Evolutionary conservation across 805 yeast genomes (phyloP).

Genomic region (Metschnikowia picachoensis): DNA sequence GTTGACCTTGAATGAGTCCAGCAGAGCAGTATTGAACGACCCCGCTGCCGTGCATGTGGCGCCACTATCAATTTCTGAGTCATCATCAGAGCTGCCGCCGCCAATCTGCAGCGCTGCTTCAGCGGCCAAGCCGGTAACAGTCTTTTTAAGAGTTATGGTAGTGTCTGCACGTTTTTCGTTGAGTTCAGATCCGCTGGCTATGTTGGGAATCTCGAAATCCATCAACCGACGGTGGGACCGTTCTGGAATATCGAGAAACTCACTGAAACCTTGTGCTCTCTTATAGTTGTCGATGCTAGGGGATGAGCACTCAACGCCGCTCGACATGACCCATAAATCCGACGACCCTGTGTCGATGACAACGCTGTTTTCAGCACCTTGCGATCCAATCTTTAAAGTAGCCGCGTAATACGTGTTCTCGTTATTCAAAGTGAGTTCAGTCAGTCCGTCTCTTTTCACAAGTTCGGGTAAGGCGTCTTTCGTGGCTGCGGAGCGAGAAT

Average conservation of each 20-base stretch:
- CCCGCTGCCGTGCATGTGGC: slow-evolving; percentile 45
- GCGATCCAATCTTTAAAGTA: slow-evolving; percentile 13
- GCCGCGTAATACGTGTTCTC: slow-evolving; percentile 13
- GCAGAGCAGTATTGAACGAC: slow-evolving; percentile 41
- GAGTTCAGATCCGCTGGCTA: neutral
- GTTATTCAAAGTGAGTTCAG: slow-evolving; percentile 7
- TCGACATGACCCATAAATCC: slow-evolving; percentile 41
- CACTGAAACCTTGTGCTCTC: neutral
- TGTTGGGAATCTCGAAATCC: neutral
- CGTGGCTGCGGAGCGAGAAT: slow-evolving; percentile 3
- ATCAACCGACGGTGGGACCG: slow-evolving; percentile 3
- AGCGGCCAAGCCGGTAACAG: no score
- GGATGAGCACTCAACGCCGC: neutral
- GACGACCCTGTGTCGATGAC: slow-evolving; percentile 43
- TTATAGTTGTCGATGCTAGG: neutral
- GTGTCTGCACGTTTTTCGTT: neutral
- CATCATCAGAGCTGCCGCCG: neutral
- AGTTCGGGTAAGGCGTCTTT: slow-evolving; percentile 1
- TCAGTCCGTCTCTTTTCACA: slow-evolving; percentile 5
- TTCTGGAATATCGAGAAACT: neutral
- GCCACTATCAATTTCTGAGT: neutral
- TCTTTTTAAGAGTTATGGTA: neutral
- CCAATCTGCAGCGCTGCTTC: neutral
- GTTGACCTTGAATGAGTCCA: slow-evolving; percentile 39
- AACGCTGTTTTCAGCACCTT: slow-evolving; percentile 23